Base-by-base conservation (phyloP, 768 basidiomycete genomes). In the Lactarius akahatsu region DNA sequence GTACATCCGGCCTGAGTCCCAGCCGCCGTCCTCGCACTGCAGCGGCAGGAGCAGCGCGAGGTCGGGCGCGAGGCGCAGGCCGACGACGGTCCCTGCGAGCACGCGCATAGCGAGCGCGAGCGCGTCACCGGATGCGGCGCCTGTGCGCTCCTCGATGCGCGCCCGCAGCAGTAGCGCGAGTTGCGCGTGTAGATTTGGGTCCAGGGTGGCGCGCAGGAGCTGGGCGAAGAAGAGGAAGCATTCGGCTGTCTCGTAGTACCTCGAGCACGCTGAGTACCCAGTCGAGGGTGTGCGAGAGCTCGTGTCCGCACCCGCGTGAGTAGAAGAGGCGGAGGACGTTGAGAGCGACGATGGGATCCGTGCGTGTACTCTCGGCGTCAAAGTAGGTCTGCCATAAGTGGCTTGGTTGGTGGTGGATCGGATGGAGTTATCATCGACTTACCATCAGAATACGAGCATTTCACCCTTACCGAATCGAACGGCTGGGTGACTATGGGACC, bases 41-140 rank as follows among this genome's bases (percentile, higher is more conserved):
- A 83, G 71, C 6, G 77, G 72, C 3, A 83, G 77, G 9, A 87
- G 78, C n/a, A 74, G 71, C 9, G 77, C 74, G 9, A 84, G 66
- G 71, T 86, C 86, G 2, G 79, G 73, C 20, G 80, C 76, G 70
- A 83, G 76, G 32, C 72, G 70, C 20, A 85, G 59, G 7, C 79
- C 82, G 13, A 82, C 75, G 10, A 73, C 76, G 1, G 77, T 73
- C 47, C 81, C 81, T 1, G 80, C 80, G 23, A 83, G 67, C 57
- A 87, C 77, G 0, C 85, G 83, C 82, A 85, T 84, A 0, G 83
- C 81, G 1, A 86, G 79, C 8, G 83, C 82, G 23, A 85, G 74
- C 1, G 85, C 77, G 70, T 84, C 84, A 28, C 82, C 84, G 8
- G 77, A 2, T 15, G 38, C 73, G 1, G 75, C 77, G 13, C 84